These are phyloP conservation scores for Xylogone sp. DNA, from an alignment of 2,329 filamentous ascomycete genomes.

Conservation along the genomic window DNA sequence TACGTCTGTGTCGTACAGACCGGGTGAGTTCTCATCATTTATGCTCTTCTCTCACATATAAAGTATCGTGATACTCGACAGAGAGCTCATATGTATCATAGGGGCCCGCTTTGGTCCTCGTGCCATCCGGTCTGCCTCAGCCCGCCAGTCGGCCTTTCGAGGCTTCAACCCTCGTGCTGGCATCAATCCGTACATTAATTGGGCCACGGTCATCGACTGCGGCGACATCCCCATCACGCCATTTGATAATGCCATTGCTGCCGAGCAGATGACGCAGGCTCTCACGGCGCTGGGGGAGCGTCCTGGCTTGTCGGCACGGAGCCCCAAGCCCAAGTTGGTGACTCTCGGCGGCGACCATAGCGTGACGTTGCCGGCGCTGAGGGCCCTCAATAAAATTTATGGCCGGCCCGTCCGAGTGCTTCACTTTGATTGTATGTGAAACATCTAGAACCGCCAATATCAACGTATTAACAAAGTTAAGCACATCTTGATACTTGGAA, in stretches of 20 bases:
- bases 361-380: slow-evolving; percentile 64
- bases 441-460: too few relatives aligned
- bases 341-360: slow-evolving; percentile 69
- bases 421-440: slow-evolving; percentile 3
- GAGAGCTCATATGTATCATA: background rate
- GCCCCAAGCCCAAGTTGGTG: slow-evolving; percentile 42
- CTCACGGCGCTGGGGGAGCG: slow-evolving; percentile 51
- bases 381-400: slow-evolving; percentile 24
- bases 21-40: slow-evolving; percentile 41
- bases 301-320: background rate
- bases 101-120: background rate
- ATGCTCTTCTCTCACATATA: background rate
- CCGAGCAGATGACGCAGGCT: slow-evolving; percentile 79
- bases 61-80: background rate
- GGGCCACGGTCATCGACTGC: slow-evolving; percentile 80
- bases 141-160: background rate
- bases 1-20: slow-evolving; percentile 67
- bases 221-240: slow-evolving; percentile 86
- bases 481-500: background rate
- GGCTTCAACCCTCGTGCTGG: background rate
- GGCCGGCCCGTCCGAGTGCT: background rate
- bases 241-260: slow-evolving; percentile 78
- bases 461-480: too few relatives aligned
- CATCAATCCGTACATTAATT: slow-evolving; percentile 29
- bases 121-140: background rate